A percentile compares a stretch with the other conserved stretches of the same genome.
Evolutionary conservation across 805 yeast species (phyloP).

Genomic region (Saturnispora bothae): DNA sequence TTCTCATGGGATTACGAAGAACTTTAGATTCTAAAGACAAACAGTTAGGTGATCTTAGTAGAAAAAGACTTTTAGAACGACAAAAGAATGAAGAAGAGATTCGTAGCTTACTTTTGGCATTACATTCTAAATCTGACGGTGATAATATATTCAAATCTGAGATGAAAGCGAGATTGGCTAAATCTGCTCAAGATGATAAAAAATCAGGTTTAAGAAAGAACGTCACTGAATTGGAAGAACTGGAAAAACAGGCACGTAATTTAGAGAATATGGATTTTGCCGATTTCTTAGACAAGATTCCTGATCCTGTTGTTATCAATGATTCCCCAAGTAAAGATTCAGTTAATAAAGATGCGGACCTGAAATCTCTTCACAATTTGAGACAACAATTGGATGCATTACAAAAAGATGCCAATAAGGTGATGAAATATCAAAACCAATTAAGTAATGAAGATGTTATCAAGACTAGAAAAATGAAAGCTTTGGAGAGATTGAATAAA

Average conservation of each 20-base stretch:
- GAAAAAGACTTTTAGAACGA: slow-evolving; percentile 50
- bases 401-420: slow-evolving; percentile 68
- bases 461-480: slow-evolving; percentile 50
- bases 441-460: slow-evolving; percentile 42
- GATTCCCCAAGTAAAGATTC: slow-evolving; percentile 18
- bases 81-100: slow-evolving; percentile 70
- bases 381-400: slow-evolving; percentile 48
- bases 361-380: slow-evolving; percentile 43
- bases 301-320: slow-evolving; percentile 8
- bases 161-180: slow-evolving; percentile 15
- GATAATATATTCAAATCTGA: slow-evolving; percentile 20
- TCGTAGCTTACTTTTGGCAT: slow-evolving; percentile 57
- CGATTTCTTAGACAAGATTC: slow-evolving; percentile 26
- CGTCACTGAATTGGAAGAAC: slow-evolving; percentile 14
- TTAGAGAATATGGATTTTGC: slow-evolving; percentile 79
- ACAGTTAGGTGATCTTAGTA: slow-evolving; percentile 55
- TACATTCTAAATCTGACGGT: slow-evolving; percentile 32
- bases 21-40: slow-evolving; percentile 47
- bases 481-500: slow-evolving; percentile 61
- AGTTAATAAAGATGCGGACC: slow-evolving; percentile 36
- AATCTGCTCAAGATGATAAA: slow-evolving; percentile 4
- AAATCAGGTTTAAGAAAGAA: slow-evolving; percentile 7
- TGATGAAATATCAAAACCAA: slow-evolving; percentile 50
- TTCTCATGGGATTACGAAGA: slow-evolving; percentile 49
- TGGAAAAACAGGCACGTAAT: slow-evolving; percentile 76